These are phyloP conservation scores for Lathyrus aphaca DNA, from an alignment of 306 rosid species.

Conservation along the genomic window DNA sequence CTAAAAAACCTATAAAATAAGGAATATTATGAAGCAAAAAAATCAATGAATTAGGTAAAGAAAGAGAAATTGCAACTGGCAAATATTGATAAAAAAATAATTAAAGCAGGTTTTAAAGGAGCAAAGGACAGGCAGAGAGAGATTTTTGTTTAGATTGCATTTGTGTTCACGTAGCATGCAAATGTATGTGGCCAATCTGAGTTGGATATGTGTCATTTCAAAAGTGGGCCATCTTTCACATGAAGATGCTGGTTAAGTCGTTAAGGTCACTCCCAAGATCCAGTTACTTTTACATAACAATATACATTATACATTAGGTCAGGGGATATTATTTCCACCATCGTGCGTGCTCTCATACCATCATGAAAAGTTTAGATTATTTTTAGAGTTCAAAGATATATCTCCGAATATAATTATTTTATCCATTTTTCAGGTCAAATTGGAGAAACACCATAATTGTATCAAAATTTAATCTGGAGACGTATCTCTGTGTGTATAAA, in stretches of 20 bases:
- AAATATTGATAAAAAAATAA: background rate
- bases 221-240: conserved; percentile 37
- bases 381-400: too few relatives aligned
- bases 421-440: too few relatives aligned
- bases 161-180: conserved; percentile 41
- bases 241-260: background rate
- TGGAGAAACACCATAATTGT: too few relatives aligned
- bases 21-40: background rate
- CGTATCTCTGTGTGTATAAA: too few relatives aligned
- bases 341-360: too few relatives aligned
- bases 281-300: background rate
- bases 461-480: too few relatives aligned
- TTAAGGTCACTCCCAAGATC: background rate
- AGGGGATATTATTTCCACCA: too few relatives aligned
- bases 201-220: conserved; percentile 36
- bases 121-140: conserved; percentile 9
- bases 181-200: conserved; percentile 37
- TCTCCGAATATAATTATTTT: too few relatives aligned
- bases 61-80: background rate
- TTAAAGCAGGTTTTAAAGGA: background rate
- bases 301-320: too few relatives aligned
- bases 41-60: background rate
- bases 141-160: conserved; percentile 31
- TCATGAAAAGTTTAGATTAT: too few relatives aligned
- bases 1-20: background rate